phyloP scores from a whole-genome alignment of 1,284 basidiomycete species.

The Amylostereum chailletii region DNA sequence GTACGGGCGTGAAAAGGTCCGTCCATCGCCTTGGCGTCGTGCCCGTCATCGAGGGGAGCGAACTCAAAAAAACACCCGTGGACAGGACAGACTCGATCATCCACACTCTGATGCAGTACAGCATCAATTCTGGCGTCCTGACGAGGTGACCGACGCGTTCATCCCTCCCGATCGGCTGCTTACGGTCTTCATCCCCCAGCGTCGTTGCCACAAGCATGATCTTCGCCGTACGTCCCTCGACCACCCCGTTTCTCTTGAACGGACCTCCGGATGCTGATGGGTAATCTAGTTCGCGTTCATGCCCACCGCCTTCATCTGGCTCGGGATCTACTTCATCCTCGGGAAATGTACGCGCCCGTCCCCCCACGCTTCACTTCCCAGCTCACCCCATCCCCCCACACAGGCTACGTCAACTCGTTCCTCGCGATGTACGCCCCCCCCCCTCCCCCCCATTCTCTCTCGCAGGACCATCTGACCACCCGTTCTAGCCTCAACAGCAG shows the following conservation, averaged over 20 bases:
- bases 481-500: no score
- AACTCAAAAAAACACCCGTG: neutral
- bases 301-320: conserved; percentile 23
- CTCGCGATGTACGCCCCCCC: conserved; percentile 14
- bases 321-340: conserved; percentile 24
- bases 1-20: conserved; percentile 21
- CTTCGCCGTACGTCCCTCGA: neutral
- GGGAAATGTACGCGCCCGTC: conserved; percentile 18
- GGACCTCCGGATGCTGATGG: neutral
- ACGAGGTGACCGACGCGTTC: conserved; percentile 16
- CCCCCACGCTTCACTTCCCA: neutral
- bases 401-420: conserved; percentile 22
- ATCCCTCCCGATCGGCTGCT: neutral
- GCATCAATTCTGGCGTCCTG: conserved; percentile 22
- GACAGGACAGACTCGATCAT: conserved; percentile 22
- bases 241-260: neutral
- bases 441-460: no score
- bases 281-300: conserved; percentile 18
- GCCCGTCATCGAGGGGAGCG: neutral
- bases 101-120: conserved; percentile 22
- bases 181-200: conserved; percentile 5
- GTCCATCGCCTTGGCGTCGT: neutral
- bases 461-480: no score
- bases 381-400: neutral
- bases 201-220: conserved; percentile 17